Evolutionary conservation across 352 stramenopile genomes (phyloP).

Genomic region (Phytophthora macrochlamydospora): DNA sequence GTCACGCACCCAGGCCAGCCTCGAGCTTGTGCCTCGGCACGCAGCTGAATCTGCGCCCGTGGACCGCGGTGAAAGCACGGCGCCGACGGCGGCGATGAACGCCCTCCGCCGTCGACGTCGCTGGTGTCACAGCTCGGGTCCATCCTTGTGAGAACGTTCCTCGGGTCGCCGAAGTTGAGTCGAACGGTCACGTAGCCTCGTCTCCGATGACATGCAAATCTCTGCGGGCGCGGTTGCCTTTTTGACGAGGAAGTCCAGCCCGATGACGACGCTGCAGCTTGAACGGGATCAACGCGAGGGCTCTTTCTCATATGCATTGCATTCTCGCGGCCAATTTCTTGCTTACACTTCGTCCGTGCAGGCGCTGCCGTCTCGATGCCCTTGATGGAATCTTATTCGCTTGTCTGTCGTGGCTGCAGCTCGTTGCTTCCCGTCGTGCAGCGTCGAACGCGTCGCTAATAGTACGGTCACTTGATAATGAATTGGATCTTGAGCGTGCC

Average conservation of each 20-base stretch:
- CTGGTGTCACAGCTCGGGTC: conserved; percentile 16
- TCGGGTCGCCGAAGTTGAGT: conserved; percentile 7
- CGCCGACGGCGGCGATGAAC: not conserved
- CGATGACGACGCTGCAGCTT: no score
- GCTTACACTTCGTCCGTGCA: conserved; percentile 29
- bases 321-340: conserved; percentile 21
- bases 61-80: not conserved
- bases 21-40: no score
- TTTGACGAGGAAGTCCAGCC: no score
- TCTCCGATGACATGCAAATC: not conserved
- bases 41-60: no score
- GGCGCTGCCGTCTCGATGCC: conserved; percentile 13
- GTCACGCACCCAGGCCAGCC: no score
- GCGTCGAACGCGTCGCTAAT: not conserved
- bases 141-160: conserved; percentile 28
- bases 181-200: conserved; percentile 18
- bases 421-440: not conserved
- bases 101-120: not conserved
- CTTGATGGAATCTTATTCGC: conserved; percentile 9
- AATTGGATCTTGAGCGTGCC: conserved; percentile 74
- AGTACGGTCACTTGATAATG: conserved; percentile 32
- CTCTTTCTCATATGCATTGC: conserved; percentile 17
- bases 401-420: conserved; percentile 14
- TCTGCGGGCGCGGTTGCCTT: no score
- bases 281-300: no score